phyloP scores from a whole-genome alignment of 2,329 filamentous ascomycete species.

The Coniella vitis region DNA sequence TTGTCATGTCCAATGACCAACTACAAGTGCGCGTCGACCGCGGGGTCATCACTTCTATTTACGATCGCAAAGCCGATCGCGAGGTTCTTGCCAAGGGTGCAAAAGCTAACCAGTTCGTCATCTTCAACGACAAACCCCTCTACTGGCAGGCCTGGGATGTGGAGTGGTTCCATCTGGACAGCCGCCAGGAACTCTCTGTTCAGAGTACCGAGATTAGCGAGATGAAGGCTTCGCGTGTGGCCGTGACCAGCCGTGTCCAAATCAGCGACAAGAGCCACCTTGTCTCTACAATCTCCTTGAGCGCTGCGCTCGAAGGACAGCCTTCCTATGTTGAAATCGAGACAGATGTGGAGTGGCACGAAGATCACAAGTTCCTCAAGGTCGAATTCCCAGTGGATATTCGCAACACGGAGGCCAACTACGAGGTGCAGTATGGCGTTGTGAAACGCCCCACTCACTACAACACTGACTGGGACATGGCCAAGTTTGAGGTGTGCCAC shows the following conservation, averaged over 20 bases:
- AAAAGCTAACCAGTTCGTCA: constrained; percentile 84
- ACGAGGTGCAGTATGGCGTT: constrained; percentile 91
- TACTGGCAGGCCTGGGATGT: constrained; percentile 99
- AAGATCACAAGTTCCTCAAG: constrained; percentile 97
- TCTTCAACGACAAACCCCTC: constrained; percentile 94
- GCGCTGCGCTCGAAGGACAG: constrained; percentile 57
- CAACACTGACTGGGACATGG: constrained; percentile 88
- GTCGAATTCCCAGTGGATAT: constrained; percentile 95
- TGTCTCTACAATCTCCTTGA: constrained; percentile 76
- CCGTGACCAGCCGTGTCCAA: constrained; percentile 74
- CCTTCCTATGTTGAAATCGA: constrained; percentile 69
- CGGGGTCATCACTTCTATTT: constrained; percentile 77
- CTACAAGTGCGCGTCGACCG: constrained; percentile 65
- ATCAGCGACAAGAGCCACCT: constrained; percentile 85
- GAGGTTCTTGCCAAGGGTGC: constrained; percentile 68
- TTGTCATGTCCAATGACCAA: constrained; percentile 72
- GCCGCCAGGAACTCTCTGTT: constrained; percentile 67
- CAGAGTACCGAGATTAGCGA: constrained; percentile 66
- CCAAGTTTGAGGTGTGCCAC: constrained; percentile 94
- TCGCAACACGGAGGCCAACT: constrained; percentile 83
- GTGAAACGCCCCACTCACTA: constrained; percentile 90
- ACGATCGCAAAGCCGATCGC: constrained; percentile 64
- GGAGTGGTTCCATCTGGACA: constrained; percentile 90
- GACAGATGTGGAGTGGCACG: constrained; percentile 91
- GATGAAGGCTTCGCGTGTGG: constrained; percentile 66